Base-by-base conservation (phyloP, 2,329 filamentous ascomycete genomes). In the Fusarium staphyleae region DNA sequence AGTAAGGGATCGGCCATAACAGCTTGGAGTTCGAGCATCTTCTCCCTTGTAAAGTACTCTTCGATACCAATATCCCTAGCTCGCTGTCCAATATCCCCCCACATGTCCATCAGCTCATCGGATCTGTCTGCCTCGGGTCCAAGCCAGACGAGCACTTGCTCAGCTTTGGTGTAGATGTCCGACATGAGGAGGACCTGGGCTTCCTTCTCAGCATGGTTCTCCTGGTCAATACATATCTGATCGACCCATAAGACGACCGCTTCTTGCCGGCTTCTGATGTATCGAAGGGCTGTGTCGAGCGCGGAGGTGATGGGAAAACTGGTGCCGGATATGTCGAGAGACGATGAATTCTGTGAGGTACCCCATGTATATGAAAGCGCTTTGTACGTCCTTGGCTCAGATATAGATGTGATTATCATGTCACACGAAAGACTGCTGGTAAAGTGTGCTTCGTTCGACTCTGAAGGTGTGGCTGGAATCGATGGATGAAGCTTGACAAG, bases 301-400 rank as follows among this genome's bases (percentile, higher is more conserved):
- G 44, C 26, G 1, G 24, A 34, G 11, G 44, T 47, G n/a, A 47
- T 47, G 11, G 44, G 16, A 2, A 39, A 24, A 11, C 18, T 40
- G 26, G 33, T 3, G 6, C 24, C 24, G 4, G 44, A 24, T 3
- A 47, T 32, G 8, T 32, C n/a, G 33, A 47, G 44, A 3, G 34
- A 47, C n/a, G 24, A 47, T 30, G 34, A 14, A n/a, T 26, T 39
- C 16, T 47, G 34, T 3, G 34, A 14, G 9, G 26, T 39, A 16
- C 44, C 26, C 44, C 44, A 47, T 10, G 44, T 47, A 16, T 47
- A 47, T 5, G 44, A 47, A 8, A 47, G 22, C 30, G 44, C 44
- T 16, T 32, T 47, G 18, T 39, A 47, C 7, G 16, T 14, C 16
- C n/a, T 12, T 14, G 44, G 34, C 11, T 30, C 8, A 8, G 16